Conservation (phyloP, 2,329 filamentous ascomycete species). For the Xylaria sp. region DNA sequence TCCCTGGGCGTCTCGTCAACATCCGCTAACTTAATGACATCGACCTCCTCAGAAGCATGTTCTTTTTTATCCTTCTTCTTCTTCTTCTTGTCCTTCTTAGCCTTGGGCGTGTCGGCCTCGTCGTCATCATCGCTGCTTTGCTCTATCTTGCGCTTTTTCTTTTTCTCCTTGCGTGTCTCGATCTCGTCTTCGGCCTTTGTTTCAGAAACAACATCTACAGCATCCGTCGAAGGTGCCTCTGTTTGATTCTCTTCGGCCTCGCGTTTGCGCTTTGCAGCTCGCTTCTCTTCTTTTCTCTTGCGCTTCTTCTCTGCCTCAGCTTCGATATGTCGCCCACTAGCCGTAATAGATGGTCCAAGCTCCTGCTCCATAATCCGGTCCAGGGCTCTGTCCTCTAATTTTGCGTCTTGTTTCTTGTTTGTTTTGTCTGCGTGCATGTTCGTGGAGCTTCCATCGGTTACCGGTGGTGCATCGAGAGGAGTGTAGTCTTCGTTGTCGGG, state of each 20-base stretch:
- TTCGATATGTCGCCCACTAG: conserved; percentile 31
- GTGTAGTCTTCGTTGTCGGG: conserved; percentile 43
- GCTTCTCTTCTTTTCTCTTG: conserved; percentile 52
- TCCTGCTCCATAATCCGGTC: conserved; percentile 40
- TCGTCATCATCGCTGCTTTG: conserved; percentile 33
- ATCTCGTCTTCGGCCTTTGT: conserved; percentile 30
- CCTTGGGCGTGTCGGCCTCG: conserved; percentile 33
- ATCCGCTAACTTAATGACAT: conserved; percentile 13
- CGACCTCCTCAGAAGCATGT: conserved; percentile 13
- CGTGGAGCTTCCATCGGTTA: not conserved
- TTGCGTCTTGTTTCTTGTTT: conserved; percentile 26
- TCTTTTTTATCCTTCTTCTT: conserved; percentile 31
- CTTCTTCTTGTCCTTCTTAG: conserved; percentile 36
- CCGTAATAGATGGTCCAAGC: conserved; percentile 32
- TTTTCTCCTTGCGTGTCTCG: conserved; percentile 44
- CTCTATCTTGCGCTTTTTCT: conserved; percentile 49
- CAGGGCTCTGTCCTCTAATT: conserved; percentile 26
- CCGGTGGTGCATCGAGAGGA: conserved; percentile 34
- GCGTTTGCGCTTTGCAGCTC: conserved; percentile 51
- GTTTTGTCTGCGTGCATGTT: conserved; percentile 16
- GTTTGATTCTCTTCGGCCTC: conserved; percentile 39
- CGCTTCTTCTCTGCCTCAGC: conserved; percentile 47
- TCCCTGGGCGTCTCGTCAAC: conserved; percentile 22
- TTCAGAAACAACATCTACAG: conserved; percentile 32
- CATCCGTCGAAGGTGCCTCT: conserved; percentile 31